These are phyloP conservation scores for Gossypium bickii DNA, from an alignment of 345 rosid genomes.

Conservation along the genomic window DNA sequence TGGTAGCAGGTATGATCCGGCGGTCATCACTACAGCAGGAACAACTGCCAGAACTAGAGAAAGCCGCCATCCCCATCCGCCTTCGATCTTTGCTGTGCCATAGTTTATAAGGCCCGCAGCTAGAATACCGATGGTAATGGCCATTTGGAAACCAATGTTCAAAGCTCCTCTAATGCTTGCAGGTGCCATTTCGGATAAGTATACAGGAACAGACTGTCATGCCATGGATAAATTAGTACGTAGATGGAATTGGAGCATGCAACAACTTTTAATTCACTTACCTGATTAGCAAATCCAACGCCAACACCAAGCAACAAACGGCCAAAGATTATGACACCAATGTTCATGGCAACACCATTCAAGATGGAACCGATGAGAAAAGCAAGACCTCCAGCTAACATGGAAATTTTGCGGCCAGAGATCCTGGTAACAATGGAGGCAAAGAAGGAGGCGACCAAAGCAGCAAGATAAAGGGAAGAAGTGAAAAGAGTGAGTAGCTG, in stretches of 20 bases:
- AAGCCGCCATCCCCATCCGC: conserved; percentile 14
- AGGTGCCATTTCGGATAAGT: conserved; percentile 12
- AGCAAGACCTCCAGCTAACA: conserved; percentile 54
- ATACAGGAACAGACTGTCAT: neutral
- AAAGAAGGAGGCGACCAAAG: conserved; percentile 55
- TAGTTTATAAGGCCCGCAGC: conserved; percentile 12
- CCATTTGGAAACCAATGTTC: conserved; percentile 18
- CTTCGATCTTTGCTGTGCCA: neutral
- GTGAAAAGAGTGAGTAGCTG: conserved; percentile 63
- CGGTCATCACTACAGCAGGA: neutral
- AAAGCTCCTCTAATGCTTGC: conserved; percentile 1
- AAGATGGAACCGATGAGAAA: conserved; percentile 61
- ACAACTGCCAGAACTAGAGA: conserved; percentile 4
- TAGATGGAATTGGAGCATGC: neutral
- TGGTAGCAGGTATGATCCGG: neutral
- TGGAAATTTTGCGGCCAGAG: conserved; percentile 64
- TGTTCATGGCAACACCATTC: conserved; percentile 51
- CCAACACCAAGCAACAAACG: conserved; percentile 72
- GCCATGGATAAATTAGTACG: neutral
- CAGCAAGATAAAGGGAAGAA: conserved; percentile 76
- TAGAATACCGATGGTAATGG: conserved; percentile 11
- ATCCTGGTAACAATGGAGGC: conserved; percentile 53
- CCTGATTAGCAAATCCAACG: conserved; percentile 90
- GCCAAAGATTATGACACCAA: conserved; percentile 55
- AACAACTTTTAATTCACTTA: conserved; percentile 8